Evolutionary conservation across 768 basidiomycete species (phyloP).

Genomic region (Hortiboletus flavorubellus): DNA sequence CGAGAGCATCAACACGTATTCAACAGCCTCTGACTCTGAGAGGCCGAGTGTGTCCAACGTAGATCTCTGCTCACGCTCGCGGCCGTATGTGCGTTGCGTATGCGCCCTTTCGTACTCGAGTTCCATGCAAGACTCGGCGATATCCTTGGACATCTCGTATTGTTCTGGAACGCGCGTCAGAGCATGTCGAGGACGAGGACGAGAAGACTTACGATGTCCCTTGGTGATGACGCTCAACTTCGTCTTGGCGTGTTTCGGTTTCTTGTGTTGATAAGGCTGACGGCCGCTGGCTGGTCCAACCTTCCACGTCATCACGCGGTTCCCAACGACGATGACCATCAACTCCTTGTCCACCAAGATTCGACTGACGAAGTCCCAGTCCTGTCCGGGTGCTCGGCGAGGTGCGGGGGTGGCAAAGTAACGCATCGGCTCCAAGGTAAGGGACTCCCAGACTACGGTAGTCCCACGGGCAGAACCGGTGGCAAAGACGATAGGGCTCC

Average conservation of each 20-base stretch:
- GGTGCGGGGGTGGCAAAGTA: conserved; percentile 49
- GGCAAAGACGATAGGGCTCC: conserved; percentile 56
- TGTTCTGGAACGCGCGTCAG: conserved; percentile 43
- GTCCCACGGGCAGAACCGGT: conserved; percentile 65
- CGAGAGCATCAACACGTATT: conserved; percentile 82
- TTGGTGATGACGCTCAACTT: conserved; percentile 36
- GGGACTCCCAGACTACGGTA: conserved; percentile 60
- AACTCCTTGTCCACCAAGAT: conserved; percentile 55
- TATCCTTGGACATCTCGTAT: conserved; percentile 58
- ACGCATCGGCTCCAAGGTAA: conserved; percentile 57
- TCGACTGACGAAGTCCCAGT: conserved; percentile 47
- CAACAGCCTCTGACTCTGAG: conserved; percentile 69
- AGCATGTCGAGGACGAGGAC: neutral
- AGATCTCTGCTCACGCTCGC: conserved; percentile 55
- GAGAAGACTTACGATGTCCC: conserved; percentile 41
- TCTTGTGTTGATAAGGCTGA: conserved; percentile 29
- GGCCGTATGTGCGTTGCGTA: conserved; percentile 37
- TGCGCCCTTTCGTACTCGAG: conserved; percentile 49
- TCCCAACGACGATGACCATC: conserved; percentile 58
- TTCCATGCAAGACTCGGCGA: conserved; percentile 54
- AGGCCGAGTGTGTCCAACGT: conserved; percentile 64
- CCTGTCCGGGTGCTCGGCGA: conserved; percentile 31
- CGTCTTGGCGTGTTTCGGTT: conserved; percentile 27
- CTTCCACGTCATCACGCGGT: conserved; percentile 65
- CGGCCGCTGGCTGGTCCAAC: conserved; percentile 43